phyloP scores from a whole-genome alignment of 164 flowering plant genomes.

The Liquidambar formosana region DNA sequence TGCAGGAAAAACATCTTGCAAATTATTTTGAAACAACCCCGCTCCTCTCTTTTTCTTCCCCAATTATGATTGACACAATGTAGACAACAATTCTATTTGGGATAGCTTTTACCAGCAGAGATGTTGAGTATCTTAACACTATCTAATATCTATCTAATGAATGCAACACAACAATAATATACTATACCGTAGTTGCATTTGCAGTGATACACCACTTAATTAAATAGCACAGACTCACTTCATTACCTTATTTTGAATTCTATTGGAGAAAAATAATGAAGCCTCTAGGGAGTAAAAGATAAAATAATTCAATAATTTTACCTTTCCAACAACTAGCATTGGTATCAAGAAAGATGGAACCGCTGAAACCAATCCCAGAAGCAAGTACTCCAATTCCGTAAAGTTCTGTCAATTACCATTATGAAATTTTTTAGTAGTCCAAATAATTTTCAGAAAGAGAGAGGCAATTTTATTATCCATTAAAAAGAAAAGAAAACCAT shows the following conservation, averaged over 20 bases:
- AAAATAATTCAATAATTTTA: constrained; percentile 18
- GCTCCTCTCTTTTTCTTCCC: too few species aligned
- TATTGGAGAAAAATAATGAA: neutral
- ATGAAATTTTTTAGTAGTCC: neutral
- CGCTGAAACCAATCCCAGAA: constrained; percentile 76
- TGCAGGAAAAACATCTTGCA: too few species aligned
- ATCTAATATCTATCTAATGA: too few species aligned
- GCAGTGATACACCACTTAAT: too few species aligned
- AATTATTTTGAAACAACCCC: too few species aligned
- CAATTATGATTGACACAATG: too few species aligned
- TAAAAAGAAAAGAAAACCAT: neutral
- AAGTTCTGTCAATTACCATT: constrained; percentile 56
- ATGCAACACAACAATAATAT: too few species aligned
- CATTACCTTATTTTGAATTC: neutral
- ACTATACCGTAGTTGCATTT: too few species aligned
- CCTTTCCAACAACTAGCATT: constrained; percentile 72
- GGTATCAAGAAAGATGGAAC: constrained; percentile 84
- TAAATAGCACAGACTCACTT: neutral
- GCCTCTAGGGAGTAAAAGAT: neutral
- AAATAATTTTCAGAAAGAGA: neutral
- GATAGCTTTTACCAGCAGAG: too few species aligned
- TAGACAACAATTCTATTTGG: too few species aligned
- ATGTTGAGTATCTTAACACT: too few species aligned
- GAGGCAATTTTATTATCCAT: neutral
- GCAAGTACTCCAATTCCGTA: constrained; percentile 81